A percentile compares a stretch with the other conserved stretches of the same genome.
phyloP scores from a whole-genome alignment of 2,329 filamentous ascomycete species.

The Penicillium glabrum region DNA sequence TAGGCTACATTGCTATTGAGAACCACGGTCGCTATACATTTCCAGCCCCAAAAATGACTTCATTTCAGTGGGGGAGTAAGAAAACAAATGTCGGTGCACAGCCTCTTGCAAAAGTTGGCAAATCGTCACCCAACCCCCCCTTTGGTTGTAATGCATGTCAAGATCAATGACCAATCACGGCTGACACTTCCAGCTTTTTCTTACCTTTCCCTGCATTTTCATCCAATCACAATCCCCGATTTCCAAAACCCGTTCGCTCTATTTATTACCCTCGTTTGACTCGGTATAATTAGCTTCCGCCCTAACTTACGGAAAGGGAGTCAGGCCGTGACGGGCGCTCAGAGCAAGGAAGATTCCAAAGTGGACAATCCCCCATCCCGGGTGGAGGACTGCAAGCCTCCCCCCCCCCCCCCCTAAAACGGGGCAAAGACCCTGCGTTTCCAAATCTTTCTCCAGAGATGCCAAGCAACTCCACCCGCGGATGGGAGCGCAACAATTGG shows the following conservation, averaged over 20 bases:
- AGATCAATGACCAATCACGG: background rate
- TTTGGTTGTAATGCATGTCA: background rate
- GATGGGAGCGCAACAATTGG: constrained; percentile 11
- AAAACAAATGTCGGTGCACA: background rate
- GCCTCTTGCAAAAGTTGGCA: background rate
- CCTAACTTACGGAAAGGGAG: constrained; percentile 11
- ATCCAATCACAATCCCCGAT: constrained; percentile 6
- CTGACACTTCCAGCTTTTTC: background rate
- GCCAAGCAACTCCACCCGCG: constrained; percentile 5
- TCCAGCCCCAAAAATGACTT: constrained; percentile 7
- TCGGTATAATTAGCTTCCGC: constrained; percentile 18
- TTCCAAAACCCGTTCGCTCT: background rate
- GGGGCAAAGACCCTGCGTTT: constrained; percentile 12
- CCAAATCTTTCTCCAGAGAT: constrained; percentile 6
- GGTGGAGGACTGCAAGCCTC: background rate
- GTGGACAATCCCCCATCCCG: background rate
- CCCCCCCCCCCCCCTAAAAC: background rate
- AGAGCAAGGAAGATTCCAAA: background rate
- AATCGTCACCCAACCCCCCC: background rate
- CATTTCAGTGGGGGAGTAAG: background rate
- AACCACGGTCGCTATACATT: constrained; percentile 3
- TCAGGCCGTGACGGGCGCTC: background rate
- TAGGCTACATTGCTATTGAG: background rate
- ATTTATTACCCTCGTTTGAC: background rate
- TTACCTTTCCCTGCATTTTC: background rate